Conservation (phyloP, 2,329 filamentous ascomycete species). For the Microcyclosporella mali region DNA sequence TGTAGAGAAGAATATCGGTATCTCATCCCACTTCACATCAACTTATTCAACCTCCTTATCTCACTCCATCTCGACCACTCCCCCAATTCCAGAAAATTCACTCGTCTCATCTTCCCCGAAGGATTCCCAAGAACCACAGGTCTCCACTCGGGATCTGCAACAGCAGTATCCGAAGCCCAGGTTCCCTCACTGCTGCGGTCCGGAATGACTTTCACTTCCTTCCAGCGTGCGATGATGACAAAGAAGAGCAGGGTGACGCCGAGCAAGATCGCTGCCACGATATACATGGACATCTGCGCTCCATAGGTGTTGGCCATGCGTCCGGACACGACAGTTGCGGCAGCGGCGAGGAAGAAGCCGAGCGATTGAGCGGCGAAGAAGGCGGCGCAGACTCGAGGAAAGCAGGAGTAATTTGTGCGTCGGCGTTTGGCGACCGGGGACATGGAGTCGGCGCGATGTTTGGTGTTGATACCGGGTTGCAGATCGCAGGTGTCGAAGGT, state of each 20-base stretch:
- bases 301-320: conserved; percentile 59
- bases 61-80: conserved; percentile 65
- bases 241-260: conserved; percentile 59
- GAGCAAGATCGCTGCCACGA: conserved; percentile 62
- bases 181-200: conserved; percentile 46
- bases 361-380: conserved; percentile 65
- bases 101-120: conserved; percentile 59
- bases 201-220: conserved; percentile 62
- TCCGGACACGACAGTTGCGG: conserved; percentile 63
- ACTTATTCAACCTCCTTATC: conserved; percentile 50
- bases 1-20: too few species aligned
- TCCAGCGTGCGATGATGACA: conserved; percentile 58
- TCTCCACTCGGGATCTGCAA: conserved; percentile 59
- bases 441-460: conserved; percentile 42
- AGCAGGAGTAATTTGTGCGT: conserved; percentile 67
- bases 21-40: conserved; percentile 10
- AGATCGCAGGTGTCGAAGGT: conserved; percentile 75
- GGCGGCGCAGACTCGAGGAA: conserved; percentile 65
- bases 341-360: conserved; percentile 63
- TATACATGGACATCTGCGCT: conserved; percentile 60
- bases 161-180: conserved; percentile 43
- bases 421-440: conserved; percentile 40
- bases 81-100: conserved; percentile 67
- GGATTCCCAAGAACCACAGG: conserved; percentile 67
- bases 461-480: conserved; percentile 60